Evolutionary conservation across 345 rosid species (phyloP), one percentile per base, ranked within the genome.

Genomic region (Cardamine occulta): DNA sequence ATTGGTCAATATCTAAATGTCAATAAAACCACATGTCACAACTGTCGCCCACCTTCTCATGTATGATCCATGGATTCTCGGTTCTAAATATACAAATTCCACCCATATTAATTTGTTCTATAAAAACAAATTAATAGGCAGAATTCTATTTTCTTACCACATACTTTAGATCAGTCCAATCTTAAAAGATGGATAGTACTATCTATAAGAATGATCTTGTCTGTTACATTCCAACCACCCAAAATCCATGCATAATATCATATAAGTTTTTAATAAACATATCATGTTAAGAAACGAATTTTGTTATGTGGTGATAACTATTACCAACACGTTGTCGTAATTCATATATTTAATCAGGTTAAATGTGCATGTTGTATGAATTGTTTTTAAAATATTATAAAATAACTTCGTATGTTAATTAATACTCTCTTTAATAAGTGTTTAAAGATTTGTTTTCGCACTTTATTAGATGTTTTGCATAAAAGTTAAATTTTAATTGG

Each of bases 11-110:
- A 65, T 49, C 18, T 49, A 39, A 39, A 72, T 65, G 55, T 77
- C 72, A 39, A 66, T 40, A 51, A 47, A 64, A 60, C 42, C 64
- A 60, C 70, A 42, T 39, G 74, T 73, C 78, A 78, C 81, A 73
- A 78, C 81, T 78, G 81, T 73, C 78, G 61, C 74, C 81, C 81
- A 78, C 77, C 32, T 72, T 78, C 77, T 78, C n/a, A 42, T 78
- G 26, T 66, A 59, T 72, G 66, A 56, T 77, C 47, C 40, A 66
- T 72, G 63, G 9, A 59, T 40, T 59, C 24, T 52, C 18, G 24
- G 12, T 39, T 72, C 48, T 65, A 37, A 48, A 64, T 71, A 59
- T 64, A 54, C 53, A 63, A 49, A 57, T 47, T 47, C 61, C 64
- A 42, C 58, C 60, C 42, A 44, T 40, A 51, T n/a, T n/a, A n/a